Percentiles rank a stretch among this genome's conserved stretches.
Conservation (phyloP, 1,139 yeast genomes). For the Kodamaea derodonti region DNA sequence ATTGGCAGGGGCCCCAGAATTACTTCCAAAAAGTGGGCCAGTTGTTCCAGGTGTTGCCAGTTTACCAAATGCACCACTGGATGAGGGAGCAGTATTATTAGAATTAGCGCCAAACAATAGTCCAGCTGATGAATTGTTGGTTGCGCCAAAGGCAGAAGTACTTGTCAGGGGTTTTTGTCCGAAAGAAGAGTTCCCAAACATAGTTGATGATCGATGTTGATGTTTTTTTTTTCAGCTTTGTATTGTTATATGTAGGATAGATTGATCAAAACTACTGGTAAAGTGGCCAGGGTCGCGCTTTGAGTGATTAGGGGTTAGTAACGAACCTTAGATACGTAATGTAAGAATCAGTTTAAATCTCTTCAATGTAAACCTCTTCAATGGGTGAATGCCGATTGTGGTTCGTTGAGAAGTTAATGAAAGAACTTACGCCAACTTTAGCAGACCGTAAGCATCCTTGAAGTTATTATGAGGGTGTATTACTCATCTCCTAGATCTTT, state of each 20-base stretch:
- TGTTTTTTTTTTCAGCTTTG: conserved; percentile 4
- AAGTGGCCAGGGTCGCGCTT: no score
- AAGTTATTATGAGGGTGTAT: no score
- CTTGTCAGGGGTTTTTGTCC: background rate
- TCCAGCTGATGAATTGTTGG: conserved; percentile 8
- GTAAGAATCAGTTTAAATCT: no score
- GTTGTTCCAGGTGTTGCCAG: conserved; percentile 7
- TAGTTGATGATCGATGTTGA: conserved; percentile 3
- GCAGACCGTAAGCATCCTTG: no score
- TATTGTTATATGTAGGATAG: background rate
- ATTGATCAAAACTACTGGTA: no score
- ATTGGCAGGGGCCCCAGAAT: background rate
- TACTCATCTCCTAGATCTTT: no score
- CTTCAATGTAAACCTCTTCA: no score
- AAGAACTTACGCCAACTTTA: no score
- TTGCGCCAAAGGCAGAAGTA: background rate
- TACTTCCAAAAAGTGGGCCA: conserved; percentile 4
- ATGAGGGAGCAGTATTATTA: conserved; percentile 8
- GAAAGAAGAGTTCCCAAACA: conserved; percentile 5
- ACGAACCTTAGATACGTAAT: no score
- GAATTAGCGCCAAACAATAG: conserved; percentile 9
- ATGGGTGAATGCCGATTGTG: no score
- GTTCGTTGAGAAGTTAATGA: no score
- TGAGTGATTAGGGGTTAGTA: no score
- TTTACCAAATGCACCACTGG: conserved; percentile 31